Evolutionary conservation across 192 early-diverging fungal species (phyloP), one percentile per base, ranked within the genome.

Genomic region (Gamsiella multidivaricata): DNA sequence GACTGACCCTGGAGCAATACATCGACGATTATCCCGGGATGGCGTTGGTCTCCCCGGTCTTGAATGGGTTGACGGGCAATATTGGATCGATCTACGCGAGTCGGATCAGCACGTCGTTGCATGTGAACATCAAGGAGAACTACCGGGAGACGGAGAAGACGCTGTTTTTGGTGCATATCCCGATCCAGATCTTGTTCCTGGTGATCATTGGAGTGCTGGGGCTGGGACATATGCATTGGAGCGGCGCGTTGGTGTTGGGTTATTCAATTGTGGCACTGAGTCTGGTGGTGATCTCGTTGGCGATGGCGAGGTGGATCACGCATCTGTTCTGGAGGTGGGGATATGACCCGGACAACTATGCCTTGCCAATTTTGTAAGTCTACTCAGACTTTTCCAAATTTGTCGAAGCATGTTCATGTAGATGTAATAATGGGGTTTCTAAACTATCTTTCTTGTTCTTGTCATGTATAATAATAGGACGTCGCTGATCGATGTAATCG

Each of bases 341-440:
- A 15, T 92, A 94, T 50, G 91, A 94, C 57, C 92, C 92, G 14
- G 92, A 94, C 54, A 92, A 94, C 75, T 94, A 89, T 74, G 86
- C 83, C 0, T 46, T 87, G 32, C 87, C 87, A 0, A 85, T 87
- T 58, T 36, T 88, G 87, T 88, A 84, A 86, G 87, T 81, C 34
- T 18, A 7, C 55, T 41, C 34, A 17, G 5, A 22, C 43, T 14
- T 26, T 1, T 12, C 33, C 11, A 14, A 18, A 61, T 42, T 60
- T 61, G 42, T 15, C 42, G 45, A 32, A 14, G 20, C 52, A 32
- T 54, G 5, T 50, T 33, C 23, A 6, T 6, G 4, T 26, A 2
- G 5, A 20, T 7, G 15, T 49, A n/a, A 49, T 11, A 49, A 14
- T 11, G 23, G n/a, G 17, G 10, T 41, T 14, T 20, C 23, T 76